Evolutionary conservation across 768 basidiomycete species (phyloP).

Genomic region (Ramaria rubella): DNA sequence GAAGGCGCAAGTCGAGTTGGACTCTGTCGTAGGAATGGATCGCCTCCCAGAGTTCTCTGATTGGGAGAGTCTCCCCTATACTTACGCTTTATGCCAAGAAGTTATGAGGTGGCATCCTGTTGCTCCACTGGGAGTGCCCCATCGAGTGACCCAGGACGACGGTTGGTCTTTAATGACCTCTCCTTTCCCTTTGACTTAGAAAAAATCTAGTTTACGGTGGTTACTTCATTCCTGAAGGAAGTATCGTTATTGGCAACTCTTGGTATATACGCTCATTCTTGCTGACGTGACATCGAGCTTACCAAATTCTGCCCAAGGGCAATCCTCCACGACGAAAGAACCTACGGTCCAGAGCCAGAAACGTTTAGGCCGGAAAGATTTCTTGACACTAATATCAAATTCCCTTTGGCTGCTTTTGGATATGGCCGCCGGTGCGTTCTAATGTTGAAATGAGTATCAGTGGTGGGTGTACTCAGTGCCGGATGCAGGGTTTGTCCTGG

Average conservation of each 20-base stretch:
- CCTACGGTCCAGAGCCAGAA: conserved; percentile 33
- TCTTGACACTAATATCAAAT: conserved; percentile 3
- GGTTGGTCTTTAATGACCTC: no score
- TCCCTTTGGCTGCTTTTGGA: conserved; percentile 12
- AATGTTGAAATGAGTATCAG: neutral
- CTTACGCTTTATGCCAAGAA: conserved; percentile 22
- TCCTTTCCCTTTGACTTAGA: conserved; percentile 13
- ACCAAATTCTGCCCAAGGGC: neutral
- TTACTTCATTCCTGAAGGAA: conserved; percentile 9
- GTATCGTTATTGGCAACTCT: conserved; percentile 5
- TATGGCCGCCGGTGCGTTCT: conserved; percentile 16
- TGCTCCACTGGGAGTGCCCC: conserved; percentile 4
- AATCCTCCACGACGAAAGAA: conserved; percentile 34
- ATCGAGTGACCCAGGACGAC: conserved; percentile 7
- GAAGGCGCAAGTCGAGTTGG: conserved; percentile 11
- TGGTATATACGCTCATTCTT: neutral
- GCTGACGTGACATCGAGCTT: neutral
- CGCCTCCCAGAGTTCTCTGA: conserved; percentile 24
- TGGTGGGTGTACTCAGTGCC: neutral
- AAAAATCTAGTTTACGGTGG: neutral
- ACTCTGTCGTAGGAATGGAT: conserved; percentile 11
- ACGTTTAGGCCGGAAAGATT: conserved; percentile 35
- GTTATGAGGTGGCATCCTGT: conserved; percentile 26
- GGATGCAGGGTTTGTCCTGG: conserved; percentile 13
- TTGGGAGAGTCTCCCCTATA: conserved; percentile 16